Evolutionary conservation across 257 asterid species (phyloP), one percentile per base, ranked within the genome.

Genomic region (Gynochthodes officinalis): DNA sequence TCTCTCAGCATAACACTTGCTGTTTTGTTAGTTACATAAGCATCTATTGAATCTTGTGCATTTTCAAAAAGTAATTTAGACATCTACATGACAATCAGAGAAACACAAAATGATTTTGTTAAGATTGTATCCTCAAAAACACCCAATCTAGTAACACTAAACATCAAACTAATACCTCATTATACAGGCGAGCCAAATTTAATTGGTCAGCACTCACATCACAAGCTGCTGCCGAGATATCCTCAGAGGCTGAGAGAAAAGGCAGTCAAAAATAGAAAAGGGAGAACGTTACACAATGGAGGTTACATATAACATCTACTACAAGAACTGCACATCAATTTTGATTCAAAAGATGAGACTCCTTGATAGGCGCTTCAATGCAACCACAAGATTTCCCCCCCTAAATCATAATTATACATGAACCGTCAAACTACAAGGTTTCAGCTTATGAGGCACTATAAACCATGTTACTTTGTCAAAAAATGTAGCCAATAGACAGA

Each of bases 101-200:
- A 50, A 64, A 49, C 23, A 30, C 5, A 19, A 60, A 30, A 15
- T 21, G 33, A 52, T 39, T 49, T 40, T 35, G 3, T 46, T 39
- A n/a, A 7, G 63, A 48, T 21, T 37, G 23, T 54, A 53, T 21
- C 25, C 40, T n/a, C n/a, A n/a, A 23, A 16, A 62, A 72, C 4
- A 48, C 7, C 4, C 46, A 23, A 21, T 33, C 63, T 2, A 33
- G 13, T n/a, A 23, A 5, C 39, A 64, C 3, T 9, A 65, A 37
- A 14, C 32, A 58, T 33, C 12, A 21, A 33, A 28, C 67, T 7
- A 25, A 21, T 77, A 91, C 99, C 97, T 88, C 92, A 72, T 94
- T 94, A 69, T 84, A 94, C 61, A 88, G 83, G 76, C 84, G 83
- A 73, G 90, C 93, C 82, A 91, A 72, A 70, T 82, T 88, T 75